Base-by-base conservation (phyloP, 371 early-diverging fungal genomes). In the Chytridium lagenaria region DNA sequence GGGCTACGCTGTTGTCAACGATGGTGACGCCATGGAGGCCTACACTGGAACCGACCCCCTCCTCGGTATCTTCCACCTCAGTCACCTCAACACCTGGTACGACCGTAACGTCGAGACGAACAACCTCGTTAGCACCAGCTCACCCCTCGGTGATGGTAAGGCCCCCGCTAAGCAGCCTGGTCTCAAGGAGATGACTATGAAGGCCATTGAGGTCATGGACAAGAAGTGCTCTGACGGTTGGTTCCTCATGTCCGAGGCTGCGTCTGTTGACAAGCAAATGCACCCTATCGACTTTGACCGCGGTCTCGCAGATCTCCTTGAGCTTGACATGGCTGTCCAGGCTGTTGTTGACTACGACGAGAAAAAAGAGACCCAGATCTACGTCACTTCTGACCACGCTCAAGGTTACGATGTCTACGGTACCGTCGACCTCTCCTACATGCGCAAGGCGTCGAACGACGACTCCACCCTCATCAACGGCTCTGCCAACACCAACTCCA, bases 221-320 rank as follows among this genome's bases (percentile, higher is more conserved):
- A 59, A 51, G 72, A 85, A 88, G 77, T 89, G 89, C 76, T 79
- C 86, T 26, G 86, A 88, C 74, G 91, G 90, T 72, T 92, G 86
- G 83, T 92, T 90, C 83, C 77, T 91, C 75, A 88, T 92, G 91
- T 86, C 88, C 65, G 92, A 92, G 80, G 92, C 90, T 64, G 92
- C 91, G 51, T 87, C 89, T 31, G 84, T 90, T 66, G 92, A 92
- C 82, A 91, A 91, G 80, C 77, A 83, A 79, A 85, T 91, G 80
- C 91, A 92, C 74, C 82, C 87, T n/a, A 71, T 91, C 61, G 91
- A 92, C 80, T 92, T 86, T 71, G 84, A 90, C 69, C 89, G 92
- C 73, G 90, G 87, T 67, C 83, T 86, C 65, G 90, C 87, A 55
- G 92, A 92, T 67, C 79, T 91, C 12, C 80, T 92, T 67, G 92